Evolutionary conservation across 2,329 filamentous ascomycete genomes (phyloP).

Genomic region (Metarhizium brunneum): DNA sequence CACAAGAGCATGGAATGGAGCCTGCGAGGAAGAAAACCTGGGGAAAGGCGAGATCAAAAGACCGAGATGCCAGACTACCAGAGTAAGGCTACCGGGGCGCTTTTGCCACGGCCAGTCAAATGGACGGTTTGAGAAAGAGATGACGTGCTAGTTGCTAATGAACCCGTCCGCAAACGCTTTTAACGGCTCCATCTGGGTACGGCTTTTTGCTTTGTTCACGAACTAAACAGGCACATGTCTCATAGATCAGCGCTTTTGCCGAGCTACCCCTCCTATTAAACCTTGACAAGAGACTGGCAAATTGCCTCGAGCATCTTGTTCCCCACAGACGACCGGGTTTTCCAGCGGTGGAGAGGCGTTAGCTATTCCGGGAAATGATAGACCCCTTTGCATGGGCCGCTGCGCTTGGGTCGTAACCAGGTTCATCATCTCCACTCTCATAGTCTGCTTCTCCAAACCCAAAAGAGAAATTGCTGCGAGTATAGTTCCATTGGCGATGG

Average conservation of each 20-base stretch:
- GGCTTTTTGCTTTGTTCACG: not conserved
- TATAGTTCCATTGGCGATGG: conserved; percentile 3
- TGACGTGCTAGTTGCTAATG: not conserved
- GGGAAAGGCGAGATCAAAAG: not conserved
- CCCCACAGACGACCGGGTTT: not conserved
- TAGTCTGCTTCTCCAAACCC: conserved; percentile 1
- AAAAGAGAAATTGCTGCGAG: conserved; percentile 7
- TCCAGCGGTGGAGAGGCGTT: not conserved
- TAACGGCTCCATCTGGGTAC: not conserved
- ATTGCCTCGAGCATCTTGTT: not conserved
- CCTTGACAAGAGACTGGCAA: not conserved
- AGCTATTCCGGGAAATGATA: not conserved
- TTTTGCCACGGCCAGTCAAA: not conserved
- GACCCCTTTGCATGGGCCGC: not conserved
- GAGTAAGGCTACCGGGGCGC: too few species aligned
- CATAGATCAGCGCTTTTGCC: not conserved
- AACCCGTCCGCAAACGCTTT: not conserved
- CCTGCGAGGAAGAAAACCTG: not conserved
- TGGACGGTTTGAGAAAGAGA: not conserved
- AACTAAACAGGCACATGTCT: not conserved
- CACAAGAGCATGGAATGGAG: not conserved
- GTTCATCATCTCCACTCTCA: conserved; percentile 3
- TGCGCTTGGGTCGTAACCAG: not conserved
- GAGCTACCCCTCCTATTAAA: conserved; percentile 1
- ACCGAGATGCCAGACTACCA: not conserved